Percentiles rank a stretch among this genome's conserved stretches.
These are phyloP conservation scores for Massariosphaeria phaeospora DNA, from an alignment of 495 filamentous ascomycete species.

Conservation along the genomic window DNA sequence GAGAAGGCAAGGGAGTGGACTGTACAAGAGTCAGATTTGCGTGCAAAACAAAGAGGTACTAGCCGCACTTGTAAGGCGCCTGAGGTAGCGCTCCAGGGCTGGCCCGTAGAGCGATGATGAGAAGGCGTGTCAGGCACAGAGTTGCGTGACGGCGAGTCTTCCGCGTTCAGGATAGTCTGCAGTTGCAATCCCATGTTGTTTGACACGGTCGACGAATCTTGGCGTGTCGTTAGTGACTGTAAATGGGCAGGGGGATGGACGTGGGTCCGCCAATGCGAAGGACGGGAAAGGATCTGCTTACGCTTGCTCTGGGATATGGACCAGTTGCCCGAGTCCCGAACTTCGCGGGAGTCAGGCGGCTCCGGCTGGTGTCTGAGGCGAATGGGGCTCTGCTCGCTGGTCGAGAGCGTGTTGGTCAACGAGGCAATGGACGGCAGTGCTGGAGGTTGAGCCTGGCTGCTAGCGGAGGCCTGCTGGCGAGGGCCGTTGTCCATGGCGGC, in stretches of 20 bases:
- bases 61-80: too few relatives aligned
- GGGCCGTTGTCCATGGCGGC: conserved; percentile 20
- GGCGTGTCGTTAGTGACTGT: conserved; percentile 5
- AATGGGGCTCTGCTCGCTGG: conserved; percentile 27
- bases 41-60: too few relatives aligned
- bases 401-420: conserved; percentile 24
- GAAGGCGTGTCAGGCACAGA: conserved; percentile 40
- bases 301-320: conserved; percentile 37
- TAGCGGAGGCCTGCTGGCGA: conserved; percentile 18
- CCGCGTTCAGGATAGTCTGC: conserved; percentile 42
- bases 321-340: conserved; percentile 40
- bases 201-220: conserved; percentile 41
- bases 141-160: conserved; percentile 39
- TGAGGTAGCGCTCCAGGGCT: too few relatives aligned
- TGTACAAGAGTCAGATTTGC: conserved; percentile 1
- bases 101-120: too few relatives aligned
- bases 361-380: conserved; percentile 27
- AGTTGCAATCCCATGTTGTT: conserved; percentile 39
- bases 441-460: conserved; percentile 25
- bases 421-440: conserved; percentile 33
- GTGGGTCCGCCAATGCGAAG: neutral
- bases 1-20: conserved; percentile 32
- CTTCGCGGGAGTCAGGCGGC: conserved; percentile 29
- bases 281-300: conserved; percentile 15
- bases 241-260: neutral